phyloP scores from a whole-genome alignment of 306 rosid genomes.

The Prunus dulcis region DNA sequence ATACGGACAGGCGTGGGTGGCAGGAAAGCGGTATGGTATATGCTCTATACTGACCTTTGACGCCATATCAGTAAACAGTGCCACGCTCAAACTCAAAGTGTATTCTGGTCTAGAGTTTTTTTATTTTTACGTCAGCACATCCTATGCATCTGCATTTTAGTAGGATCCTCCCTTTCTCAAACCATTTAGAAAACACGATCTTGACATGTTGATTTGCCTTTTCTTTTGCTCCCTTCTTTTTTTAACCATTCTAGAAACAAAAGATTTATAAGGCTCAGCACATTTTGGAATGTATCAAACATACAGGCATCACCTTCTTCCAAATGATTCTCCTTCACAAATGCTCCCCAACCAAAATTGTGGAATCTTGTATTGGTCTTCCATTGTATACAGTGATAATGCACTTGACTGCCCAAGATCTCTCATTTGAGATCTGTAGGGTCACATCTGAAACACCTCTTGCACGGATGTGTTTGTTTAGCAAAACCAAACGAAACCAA shows the following conservation, averaged over 20 bases:
- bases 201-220: not conserved
- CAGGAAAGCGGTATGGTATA: not conserved
- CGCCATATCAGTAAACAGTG: not conserved
- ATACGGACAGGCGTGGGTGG: no score
- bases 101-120: not conserved
- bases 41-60: not conserved
- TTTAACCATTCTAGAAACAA: not conserved
- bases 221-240: not conserved
- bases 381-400: conserved; percentile 1
- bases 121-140: not conserved
- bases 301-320: no score
- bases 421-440: not conserved
- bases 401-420: conserved; percentile 18
- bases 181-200: not conserved
- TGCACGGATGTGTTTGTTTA: not conserved
- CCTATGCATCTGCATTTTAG: not conserved
- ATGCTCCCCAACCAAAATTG: conserved; percentile 19
- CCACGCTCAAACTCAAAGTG: not conserved
- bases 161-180: not conserved
- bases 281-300: not conserved
- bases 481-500: not conserved
- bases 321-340: no score
- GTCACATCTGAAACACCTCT: not conserved
- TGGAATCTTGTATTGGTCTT: not conserved
- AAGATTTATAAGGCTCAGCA: not conserved